These are phyloP conservation scores for Solanum virginianum DNA, from an alignment of 257 asterid species.

Conservation along the genomic window DNA sequence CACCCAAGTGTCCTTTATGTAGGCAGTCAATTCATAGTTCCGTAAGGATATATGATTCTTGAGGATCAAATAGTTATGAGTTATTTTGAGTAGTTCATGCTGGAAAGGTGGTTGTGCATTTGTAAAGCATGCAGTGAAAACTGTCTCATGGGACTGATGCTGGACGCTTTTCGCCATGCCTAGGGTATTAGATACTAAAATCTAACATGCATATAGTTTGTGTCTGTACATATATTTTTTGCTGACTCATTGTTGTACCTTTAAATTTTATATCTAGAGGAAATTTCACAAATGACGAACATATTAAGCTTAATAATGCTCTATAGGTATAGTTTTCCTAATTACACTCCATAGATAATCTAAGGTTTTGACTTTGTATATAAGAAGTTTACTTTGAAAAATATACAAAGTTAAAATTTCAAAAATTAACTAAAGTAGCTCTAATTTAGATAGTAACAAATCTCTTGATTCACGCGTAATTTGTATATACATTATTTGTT, in stretches of 20 bases:
- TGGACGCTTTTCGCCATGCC: background rate
- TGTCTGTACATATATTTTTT: background rate
- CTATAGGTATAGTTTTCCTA: too few relatives aligned
- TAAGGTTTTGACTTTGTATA: too few relatives aligned
- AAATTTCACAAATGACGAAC: too few relatives aligned
- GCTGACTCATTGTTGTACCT: background rate
- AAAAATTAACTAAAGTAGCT: too few relatives aligned
- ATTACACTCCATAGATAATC: too few relatives aligned
- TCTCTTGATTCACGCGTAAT: too few relatives aligned
- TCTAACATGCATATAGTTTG: background rate
- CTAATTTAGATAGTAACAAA: too few relatives aligned
- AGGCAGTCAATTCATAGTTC: constrained; percentile 60
- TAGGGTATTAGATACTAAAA: background rate
- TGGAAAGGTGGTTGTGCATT: background rate
- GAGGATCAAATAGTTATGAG: constrained; percentile 2
- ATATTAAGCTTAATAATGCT: too few relatives aligned
- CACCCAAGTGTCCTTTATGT: constrained; percentile 83
- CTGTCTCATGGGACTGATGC: background rate
- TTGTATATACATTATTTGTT: too few relatives aligned
- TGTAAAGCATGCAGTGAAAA: background rate
- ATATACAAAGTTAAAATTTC: too few relatives aligned
- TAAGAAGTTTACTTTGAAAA: too few relatives aligned
- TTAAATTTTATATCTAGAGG: background rate
- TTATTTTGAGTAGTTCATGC: background rate
- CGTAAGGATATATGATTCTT: constrained; percentile 68